Percentiles rank a stretch among this genome's conserved stretches.
These are phyloP conservation scores for Hymenoscyphus fructigenus DNA, from an alignment of 2,329 filamentous ascomycete genomes.

Conservation along the genomic window DNA sequence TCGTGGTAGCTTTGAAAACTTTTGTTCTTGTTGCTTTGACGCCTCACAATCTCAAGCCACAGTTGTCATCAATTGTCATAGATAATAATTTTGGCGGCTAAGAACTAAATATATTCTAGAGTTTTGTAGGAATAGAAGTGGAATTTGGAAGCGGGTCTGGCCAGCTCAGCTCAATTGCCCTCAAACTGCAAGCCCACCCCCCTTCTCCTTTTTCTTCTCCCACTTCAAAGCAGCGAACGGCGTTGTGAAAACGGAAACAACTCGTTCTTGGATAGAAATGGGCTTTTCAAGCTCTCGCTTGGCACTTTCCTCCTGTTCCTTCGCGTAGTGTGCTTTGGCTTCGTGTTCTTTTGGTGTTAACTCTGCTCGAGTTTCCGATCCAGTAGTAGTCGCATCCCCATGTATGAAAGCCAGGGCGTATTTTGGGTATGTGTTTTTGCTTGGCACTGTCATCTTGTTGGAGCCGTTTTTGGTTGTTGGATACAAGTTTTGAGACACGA, in stretches of 20 bases:
- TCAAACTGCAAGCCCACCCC: not conserved
- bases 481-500: too few relatives aligned
- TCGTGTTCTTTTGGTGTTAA: not conserved
- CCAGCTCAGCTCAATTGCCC: too few relatives aligned
- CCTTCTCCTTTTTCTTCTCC: not conserved
- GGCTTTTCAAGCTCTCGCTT: not conserved
- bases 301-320: not conserved
- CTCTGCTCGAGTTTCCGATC: not conserved
- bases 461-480: too few relatives aligned
- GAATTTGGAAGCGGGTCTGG: too few relatives aligned
- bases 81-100: too few relatives aligned
- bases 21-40: too few relatives aligned
- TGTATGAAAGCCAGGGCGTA: not conserved
- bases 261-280: not conserved
- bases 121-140: too few relatives aligned
- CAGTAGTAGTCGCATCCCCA: not conserved
- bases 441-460: not conserved
- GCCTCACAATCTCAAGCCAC: too few relatives aligned
- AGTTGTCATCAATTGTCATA: too few relatives aligned
- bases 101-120: too few relatives aligned
- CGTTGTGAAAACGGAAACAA: not conserved
- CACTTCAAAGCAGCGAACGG: not conserved
- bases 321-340: not conserved
- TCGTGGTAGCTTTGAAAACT: too few relatives aligned
- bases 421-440: not conserved